Evolutionary conservation across 1,284 basidiomycete species (phyloP), one percentile per base, ranked within the genome.

Genomic region (Vanrija humicola): DNA sequence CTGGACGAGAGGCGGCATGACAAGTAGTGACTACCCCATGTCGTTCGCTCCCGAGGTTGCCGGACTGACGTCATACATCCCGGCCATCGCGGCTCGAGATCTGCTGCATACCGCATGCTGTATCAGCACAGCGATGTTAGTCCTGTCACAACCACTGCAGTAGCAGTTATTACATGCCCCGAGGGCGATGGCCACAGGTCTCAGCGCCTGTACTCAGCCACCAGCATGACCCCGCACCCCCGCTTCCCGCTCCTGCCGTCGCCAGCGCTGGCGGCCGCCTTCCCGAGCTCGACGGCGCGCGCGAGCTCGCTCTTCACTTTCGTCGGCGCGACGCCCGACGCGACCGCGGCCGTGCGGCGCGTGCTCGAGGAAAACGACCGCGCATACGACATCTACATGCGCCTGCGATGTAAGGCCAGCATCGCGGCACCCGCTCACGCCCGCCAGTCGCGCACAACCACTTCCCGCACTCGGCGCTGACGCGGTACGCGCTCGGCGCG

Each of bases 401-500:
- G 56, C 34, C 44, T 43, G 18, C 57, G 69, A n/a, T 72, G 70
- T 74, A 28, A 46, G 69, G 5, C 64, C 5, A 19, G 19, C 28
- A 1, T 16, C 23, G 4, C 6, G 21, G 7, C 8, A 15, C 12
- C 9, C 19, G 9, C 9, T 23, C 12, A 46, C 25, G 19, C 34
- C n/a, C 34, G 12, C 14, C 52, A 74, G 72, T 59, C 55, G 62
- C 64, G 7, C 85, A 88, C 65, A 86, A 86, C 65, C 86, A 87
- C 69, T 75, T 86, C n/a, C 34, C 54, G 4, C 64, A 73, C 56
- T 66, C 64, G 15, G 46, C 85, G 0, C 72, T 87, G 0, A 83
- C 60, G 82, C 84, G 68, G 50, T 87, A 86, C 62, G 83, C 86
- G 56, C 71, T 87, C 19, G 86, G 85, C 1, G 84, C 84, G 0